Percentiles rank a stretch among this genome's conserved stretches.
These are phyloP conservation scores for Porphyra umbilicalis DNA, from an alignment of 31 red algal genomes.

Conservation along the genomic window DNA sequence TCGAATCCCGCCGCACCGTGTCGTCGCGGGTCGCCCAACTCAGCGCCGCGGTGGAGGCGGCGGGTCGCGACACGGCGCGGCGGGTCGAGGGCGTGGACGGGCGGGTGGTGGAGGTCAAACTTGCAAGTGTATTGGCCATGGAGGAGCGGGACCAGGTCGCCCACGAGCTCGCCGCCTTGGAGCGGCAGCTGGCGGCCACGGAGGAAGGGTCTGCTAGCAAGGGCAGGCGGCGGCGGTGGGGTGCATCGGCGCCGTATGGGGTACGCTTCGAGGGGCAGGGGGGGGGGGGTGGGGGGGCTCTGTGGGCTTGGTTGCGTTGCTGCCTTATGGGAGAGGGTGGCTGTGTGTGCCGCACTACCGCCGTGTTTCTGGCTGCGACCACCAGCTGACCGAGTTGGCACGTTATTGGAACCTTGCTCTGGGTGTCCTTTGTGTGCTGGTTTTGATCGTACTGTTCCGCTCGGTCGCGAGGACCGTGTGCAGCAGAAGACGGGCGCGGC, in stretches of 20 bases:
- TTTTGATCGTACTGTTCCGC: too few species aligned
- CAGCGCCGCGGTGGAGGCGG: background rate
- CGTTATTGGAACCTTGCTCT: too few species aligned
- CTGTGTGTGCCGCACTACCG: too few species aligned
- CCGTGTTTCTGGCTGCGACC: too few species aligned
- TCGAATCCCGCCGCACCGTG: background rate
- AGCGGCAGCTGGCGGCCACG: background rate
- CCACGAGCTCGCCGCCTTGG: background rate
- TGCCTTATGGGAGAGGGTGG: too few species aligned
- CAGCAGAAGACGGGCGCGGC: too few species aligned
- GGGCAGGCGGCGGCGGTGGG: background rate
- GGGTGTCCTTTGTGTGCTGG: too few species aligned
- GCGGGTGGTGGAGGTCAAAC: background rate
- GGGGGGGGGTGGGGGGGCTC: background rate
- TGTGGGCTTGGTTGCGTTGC: too few species aligned
- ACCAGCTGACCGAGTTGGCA: too few species aligned
- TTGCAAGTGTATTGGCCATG: background rate
- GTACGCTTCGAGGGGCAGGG: background rate
- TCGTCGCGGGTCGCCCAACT: background rate
- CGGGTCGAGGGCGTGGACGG: background rate
- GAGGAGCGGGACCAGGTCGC: background rate
- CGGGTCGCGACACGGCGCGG: background rate
- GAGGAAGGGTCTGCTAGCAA: background rate
- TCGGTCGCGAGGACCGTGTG: too few species aligned
- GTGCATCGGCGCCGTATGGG: background rate